Evolutionary conservation across 495 filamentous ascomycete genomes (phyloP).

Genomic region (Penicillium cosmopolitanum): DNA sequence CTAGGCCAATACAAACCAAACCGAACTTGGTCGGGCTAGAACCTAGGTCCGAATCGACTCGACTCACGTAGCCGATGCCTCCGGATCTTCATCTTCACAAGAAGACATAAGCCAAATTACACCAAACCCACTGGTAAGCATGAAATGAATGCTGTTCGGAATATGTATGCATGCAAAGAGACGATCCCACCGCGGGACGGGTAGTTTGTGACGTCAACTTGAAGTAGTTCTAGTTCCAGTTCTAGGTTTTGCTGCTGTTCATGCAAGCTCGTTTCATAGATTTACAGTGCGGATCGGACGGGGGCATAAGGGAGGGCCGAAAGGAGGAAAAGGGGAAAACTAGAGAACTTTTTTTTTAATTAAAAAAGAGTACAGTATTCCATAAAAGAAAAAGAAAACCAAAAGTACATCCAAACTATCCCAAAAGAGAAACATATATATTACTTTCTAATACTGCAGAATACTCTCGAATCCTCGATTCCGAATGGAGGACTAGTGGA

Average conservation of each 20-base stretch:
- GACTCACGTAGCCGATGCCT: conserved; percentile 1
- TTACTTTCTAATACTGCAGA: background rate
- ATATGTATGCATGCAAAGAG: background rate
- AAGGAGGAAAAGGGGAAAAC: background rate
- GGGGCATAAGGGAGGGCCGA: background rate
- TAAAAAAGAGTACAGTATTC: background rate
- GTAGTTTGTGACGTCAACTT: conserved; percentile 17
- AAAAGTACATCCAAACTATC: background rate
- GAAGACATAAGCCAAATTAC: too few relatives aligned
- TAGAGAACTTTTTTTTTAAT: background rate
- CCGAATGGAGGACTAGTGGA: too few relatives aligned
- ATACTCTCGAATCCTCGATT: too few relatives aligned
- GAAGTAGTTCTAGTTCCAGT: conserved; percentile 2
- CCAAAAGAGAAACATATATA: background rate
- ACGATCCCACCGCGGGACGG: conserved; percentile 2
- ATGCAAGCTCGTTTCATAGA: conserved; percentile 19
- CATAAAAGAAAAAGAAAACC: background rate
- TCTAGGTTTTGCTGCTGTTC: conserved; percentile 5
- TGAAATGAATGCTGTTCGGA: background rate
- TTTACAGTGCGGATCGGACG: background rate
- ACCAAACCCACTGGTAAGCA: too few relatives aligned
- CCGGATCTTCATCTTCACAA: conserved; percentile 1
- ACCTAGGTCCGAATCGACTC: background rate
- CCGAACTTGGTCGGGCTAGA: background rate
- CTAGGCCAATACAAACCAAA: background rate